Percentiles rank a stretch among this genome's conserved stretches.
Evolutionary conservation across 164 flowering plant species (phyloP).

Genomic region (Stephania yunnanensis): DNA sequence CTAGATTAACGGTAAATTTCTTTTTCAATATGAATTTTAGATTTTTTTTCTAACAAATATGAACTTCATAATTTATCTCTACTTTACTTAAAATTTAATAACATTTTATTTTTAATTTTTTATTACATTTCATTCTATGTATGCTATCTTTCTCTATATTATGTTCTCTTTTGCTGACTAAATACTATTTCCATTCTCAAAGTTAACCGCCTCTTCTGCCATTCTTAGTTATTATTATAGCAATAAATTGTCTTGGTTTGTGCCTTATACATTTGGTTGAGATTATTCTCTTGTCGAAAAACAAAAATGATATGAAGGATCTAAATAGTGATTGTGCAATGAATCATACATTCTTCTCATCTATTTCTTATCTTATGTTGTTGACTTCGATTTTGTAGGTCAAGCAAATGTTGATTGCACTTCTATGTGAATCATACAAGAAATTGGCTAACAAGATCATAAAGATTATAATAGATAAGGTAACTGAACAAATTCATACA

Average conservation of each 20-base stretch:
- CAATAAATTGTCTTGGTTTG: too few species aligned
- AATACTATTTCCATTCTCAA: neutral
- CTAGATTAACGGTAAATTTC: neutral
- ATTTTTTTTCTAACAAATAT: too few species aligned
- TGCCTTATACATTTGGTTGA: too few species aligned
- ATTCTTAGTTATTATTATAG: too few species aligned
- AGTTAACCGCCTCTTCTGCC: too few species aligned
- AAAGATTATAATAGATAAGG: conserved; percentile 88
- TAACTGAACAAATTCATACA: too few species aligned
- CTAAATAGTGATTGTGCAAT: neutral
- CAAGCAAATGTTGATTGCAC: conserved; percentile 93
- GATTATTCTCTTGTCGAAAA: too few species aligned
- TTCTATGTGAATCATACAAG: conserved; percentile 89
- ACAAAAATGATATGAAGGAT: neutral
- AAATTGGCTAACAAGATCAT: conserved; percentile 87
- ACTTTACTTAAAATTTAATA: too few species aligned
- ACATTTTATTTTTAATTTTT: too few species aligned
- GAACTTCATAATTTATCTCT: neutral
- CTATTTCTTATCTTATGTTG: conserved; percentile 16
- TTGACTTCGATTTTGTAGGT: conserved; percentile 60
- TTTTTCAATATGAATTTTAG: neutral
- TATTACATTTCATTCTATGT: neutral
- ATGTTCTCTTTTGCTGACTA: neutral
- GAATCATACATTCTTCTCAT: neutral
- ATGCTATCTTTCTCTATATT: neutral